These are phyloP conservation scores for Udeniomyces megalosporus DNA, from an alignment of 768 basidiomycete species.

Conservation along the genomic window DNA sequence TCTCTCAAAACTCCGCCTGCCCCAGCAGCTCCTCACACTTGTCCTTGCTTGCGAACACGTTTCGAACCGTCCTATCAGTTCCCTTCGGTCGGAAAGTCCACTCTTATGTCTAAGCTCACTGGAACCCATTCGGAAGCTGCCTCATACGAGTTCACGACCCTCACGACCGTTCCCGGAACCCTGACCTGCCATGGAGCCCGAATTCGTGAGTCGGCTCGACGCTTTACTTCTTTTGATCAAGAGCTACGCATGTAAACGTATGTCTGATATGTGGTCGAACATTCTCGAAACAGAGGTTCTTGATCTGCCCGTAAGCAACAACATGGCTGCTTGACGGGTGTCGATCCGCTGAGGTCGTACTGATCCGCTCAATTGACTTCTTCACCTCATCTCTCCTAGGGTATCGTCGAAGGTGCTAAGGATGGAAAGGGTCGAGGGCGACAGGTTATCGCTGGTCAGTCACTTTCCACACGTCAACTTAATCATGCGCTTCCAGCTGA, in stretches of 20 bases:
- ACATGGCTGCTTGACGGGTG: too few species aligned
- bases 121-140: slow-evolving; percentile 94
- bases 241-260: too few species aligned
- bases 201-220: slow-evolving; percentile 11
- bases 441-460: slow-evolving; percentile 40
- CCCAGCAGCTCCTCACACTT: neutral
- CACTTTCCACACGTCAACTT: slow-evolving; percentile 28
- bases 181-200: slow-evolving; percentile 9
- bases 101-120: slow-evolving; percentile 86
- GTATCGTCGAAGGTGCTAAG: slow-evolving; percentile 95
- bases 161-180: slow-evolving; percentile 43
- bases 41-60: too few species aligned
- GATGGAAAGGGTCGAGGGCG: slow-evolving; percentile 92
- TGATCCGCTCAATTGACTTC: neutral
- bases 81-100: slow-evolving; percentile 42
- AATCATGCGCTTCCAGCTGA: neutral
- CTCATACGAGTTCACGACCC: slow-evolving; percentile 90
- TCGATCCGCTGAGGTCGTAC: too few species aligned
- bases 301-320: too few species aligned
- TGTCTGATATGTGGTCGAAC: too few species aligned
- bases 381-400: slow-evolving; percentile 24
- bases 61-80: slow-evolving; percentile 4
- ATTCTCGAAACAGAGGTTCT: too few species aligned
- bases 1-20: neutral
- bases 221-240: too few species aligned